A percentile compares a stretch with the other conserved stretches of the same genome.
Conservation (phyloP, 345 rosid species). For the Cardamine occulta region DNA sequence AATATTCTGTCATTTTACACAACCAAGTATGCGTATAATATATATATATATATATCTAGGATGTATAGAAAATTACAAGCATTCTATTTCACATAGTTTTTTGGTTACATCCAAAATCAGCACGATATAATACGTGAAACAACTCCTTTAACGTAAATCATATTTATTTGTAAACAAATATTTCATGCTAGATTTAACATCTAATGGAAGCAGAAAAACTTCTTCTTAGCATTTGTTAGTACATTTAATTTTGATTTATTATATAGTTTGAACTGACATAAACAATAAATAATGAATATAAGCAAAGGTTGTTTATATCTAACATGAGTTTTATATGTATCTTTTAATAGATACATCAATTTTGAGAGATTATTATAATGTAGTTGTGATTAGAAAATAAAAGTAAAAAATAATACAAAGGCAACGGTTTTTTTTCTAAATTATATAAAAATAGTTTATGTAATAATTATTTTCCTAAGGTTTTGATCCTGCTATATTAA, state of each 20-base stretch:
- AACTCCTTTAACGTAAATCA: neutral
- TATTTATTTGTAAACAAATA: neutral
- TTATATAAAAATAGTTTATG: neutral
- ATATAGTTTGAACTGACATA: neutral
- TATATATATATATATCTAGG: neutral
- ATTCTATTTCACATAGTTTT: neutral
- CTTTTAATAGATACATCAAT: neutral
- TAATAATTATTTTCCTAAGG: neutral
- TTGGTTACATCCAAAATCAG: neutral
- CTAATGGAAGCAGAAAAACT: neutral
- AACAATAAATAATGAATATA: neutral
- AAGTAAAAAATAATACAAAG: neutral
- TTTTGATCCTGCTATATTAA: neutral
- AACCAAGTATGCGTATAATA: neutral
- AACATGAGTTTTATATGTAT: neutral
- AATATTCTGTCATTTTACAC: neutral
- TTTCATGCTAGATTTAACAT: neutral
- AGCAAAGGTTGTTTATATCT: neutral
- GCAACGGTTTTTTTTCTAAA: neutral
- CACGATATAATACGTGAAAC: neutral
- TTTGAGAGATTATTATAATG: neutral
- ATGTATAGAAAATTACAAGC: neutral
- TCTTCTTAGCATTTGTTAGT: neutral
- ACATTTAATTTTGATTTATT: neutral
- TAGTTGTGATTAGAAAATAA: neutral